These are phyloP conservation scores for Hirschioporus abietinus DNA, from an alignment of 768 basidiomycete species.

Conservation along the genomic window DNA sequence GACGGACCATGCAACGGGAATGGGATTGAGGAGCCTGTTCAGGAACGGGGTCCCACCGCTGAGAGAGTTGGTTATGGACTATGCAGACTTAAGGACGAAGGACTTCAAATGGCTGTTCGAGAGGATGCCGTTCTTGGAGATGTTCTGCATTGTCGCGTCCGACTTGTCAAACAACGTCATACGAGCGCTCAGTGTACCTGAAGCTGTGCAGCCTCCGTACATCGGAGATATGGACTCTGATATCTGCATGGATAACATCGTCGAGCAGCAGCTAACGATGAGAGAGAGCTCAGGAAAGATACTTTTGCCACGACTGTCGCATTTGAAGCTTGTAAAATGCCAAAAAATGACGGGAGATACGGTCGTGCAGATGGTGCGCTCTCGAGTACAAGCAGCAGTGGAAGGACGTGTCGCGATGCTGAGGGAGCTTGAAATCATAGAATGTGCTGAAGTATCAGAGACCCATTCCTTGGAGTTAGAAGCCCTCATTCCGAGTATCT, in stretches of 20 bases:
- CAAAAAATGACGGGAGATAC: slow-evolving; percentile 56
- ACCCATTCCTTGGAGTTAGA: background rate
- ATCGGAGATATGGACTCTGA: slow-evolving; percentile 6
- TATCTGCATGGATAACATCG: slow-evolving; percentile 6
- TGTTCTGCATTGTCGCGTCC: slow-evolving; percentile 71
- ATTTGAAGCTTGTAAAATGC: slow-evolving; percentile 54
- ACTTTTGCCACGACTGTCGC: slow-evolving; percentile 50
- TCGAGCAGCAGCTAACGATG: slow-evolving; percentile 13
- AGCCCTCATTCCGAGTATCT: background rate
- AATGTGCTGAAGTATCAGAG: background rate
- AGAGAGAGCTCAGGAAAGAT: slow-evolving; percentile 25
- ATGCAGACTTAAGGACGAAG: slow-evolving; percentile 79
- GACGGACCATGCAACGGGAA: slow-evolving; percentile 74
- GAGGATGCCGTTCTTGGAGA: slow-evolving; percentile 43
- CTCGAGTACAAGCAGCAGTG: background rate
- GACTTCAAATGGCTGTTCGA: slow-evolving; percentile 70
- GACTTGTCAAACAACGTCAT: slow-evolving; percentile 78
- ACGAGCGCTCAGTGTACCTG: slow-evolving; percentile 30
- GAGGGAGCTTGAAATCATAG: background rate
- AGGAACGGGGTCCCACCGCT: slow-evolving; percentile 58
- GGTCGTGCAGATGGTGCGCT: slow-evolving; percentile 43
- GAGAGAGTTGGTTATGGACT: slow-evolving; percentile 68
- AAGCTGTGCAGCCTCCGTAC: slow-evolving; percentile 7
- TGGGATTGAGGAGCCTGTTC: slow-evolving; percentile 69
- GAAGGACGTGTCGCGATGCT: background rate